These are phyloP conservation scores for Thielaviopsis populi DNA, from an alignment of 2,329 filamentous ascomycete species.

Conservation along the genomic window DNA sequence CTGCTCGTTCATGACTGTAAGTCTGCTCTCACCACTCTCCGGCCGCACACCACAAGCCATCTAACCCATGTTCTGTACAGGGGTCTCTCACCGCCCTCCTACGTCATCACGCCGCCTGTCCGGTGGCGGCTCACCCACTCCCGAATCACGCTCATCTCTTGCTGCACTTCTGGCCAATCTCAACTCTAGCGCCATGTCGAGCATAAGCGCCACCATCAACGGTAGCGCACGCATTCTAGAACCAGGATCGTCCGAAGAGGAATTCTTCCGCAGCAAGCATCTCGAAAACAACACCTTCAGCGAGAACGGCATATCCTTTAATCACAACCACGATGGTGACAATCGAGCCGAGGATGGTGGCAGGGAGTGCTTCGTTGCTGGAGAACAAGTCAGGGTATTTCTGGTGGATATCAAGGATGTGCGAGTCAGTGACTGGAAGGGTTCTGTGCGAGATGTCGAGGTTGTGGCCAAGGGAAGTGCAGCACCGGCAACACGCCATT, in stretches of 20 bases:
- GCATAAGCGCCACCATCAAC: slow-evolving; percentile 86
- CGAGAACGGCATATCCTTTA: slow-evolving; percentile 30
- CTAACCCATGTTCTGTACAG: slow-evolving; percentile 22
- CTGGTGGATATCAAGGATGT: slow-evolving; percentile 73
- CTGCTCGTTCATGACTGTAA: slow-evolving; percentile 87
- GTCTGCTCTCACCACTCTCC: slow-evolving; percentile 11
- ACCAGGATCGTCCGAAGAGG: slow-evolving; percentile 63
- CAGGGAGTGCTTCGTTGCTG: slow-evolving; percentile 55
- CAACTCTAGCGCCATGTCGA: slow-evolving; percentile 74
- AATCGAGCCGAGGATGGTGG: slow-evolving; percentile 32
- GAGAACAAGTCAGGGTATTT: slow-evolving; percentile 74
- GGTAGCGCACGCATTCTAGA: slow-evolving; percentile 65
- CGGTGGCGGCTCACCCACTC: slow-evolving; percentile 49
- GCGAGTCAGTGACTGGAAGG: slow-evolving; percentile 87
- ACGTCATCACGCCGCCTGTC: slow-evolving; percentile 47
- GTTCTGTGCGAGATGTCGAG: slow-evolving; percentile 57
- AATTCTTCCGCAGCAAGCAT: slow-evolving; percentile 69
- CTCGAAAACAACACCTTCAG: slow-evolving; percentile 86
- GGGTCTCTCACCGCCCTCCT: slow-evolving; percentile 84
- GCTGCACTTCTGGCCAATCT: slow-evolving; percentile 76
- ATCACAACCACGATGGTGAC: slow-evolving; percentile 23
- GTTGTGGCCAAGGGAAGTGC: slow-evolving; percentile 2
- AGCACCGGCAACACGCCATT: no score
- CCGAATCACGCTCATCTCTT: slow-evolving; percentile 54
- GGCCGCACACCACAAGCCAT: not conserved